Conservation (phyloP, 345 rosid genomes). For the Brassica juncea region DNA sequence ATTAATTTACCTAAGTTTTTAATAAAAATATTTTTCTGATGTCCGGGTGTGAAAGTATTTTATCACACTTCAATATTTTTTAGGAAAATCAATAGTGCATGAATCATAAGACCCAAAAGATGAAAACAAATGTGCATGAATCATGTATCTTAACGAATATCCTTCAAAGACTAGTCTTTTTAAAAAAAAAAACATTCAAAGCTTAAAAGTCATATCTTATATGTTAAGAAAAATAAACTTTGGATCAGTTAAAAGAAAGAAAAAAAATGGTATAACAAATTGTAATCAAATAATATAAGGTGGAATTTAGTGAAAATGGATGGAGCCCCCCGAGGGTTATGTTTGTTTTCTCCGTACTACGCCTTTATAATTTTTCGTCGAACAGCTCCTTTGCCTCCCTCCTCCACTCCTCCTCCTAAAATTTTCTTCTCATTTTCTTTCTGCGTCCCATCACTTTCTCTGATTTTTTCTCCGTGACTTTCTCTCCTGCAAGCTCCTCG, state of each 20-base stretch:
- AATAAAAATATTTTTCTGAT: neutral
- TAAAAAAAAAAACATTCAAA: neutral
- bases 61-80: neutral
- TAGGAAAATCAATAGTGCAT: neutral
- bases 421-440: constrained; percentile 18
- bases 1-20: no score
- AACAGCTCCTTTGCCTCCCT: neutral
- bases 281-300: neutral
- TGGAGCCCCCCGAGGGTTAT: constrained; percentile 29
- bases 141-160: neutral
- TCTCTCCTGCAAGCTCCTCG: constrained; percentile 39
- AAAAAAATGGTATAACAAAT: neutral
- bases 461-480: constrained; percentile 49
- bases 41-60: no score
- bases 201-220: neutral
- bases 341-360: constrained; percentile 27
- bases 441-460: constrained; percentile 52
- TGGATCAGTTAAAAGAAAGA: neutral
- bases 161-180: neutral
- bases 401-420: neutral
- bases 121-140: constrained; percentile 12
- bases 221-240: neutral
- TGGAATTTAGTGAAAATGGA: constrained; percentile 10
- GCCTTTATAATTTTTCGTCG: constrained; percentile 22
- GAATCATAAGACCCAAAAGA: constrained; percentile 16